Conservation (phyloP, 2,329 filamentous ascomycete genomes). For the Aureobasidium sp. region DNA sequence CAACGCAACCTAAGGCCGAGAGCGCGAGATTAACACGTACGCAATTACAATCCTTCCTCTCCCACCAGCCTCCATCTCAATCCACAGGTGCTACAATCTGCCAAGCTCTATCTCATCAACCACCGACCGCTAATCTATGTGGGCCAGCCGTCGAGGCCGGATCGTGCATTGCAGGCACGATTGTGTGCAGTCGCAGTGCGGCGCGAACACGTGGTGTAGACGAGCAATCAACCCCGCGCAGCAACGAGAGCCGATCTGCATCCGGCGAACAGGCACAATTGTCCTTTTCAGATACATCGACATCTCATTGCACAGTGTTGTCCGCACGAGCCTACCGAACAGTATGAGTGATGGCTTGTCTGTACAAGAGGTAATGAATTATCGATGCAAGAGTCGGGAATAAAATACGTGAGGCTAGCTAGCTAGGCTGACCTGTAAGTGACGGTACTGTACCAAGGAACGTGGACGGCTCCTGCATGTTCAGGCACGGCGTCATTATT, state of each 20-base stretch:
- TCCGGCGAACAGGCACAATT: not conserved
- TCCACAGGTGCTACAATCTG: not conserved
- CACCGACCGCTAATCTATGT: slow-evolving; percentile 1
- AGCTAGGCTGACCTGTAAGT: slow-evolving; percentile 4
- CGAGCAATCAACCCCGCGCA: slow-evolving; percentile 2
- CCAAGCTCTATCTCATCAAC: slow-evolving; percentile 8
- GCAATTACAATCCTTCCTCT: too few species aligned
- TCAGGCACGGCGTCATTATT: too few species aligned
- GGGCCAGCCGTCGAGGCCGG: not conserved
- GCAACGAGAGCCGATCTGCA: not conserved
- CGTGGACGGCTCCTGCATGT: not conserved
- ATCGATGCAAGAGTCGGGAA: not conserved
- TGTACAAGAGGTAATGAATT: slow-evolving; percentile 5
- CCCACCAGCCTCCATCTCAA: not conserved
- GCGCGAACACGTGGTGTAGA: slow-evolving; percentile 10
- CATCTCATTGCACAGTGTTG: too few species aligned
- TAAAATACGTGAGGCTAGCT: slow-evolving; percentile 8
- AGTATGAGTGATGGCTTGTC: not conserved
- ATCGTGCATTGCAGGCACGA: slow-evolving; percentile 1
- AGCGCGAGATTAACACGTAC: not conserved
- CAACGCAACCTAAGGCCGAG: slow-evolving; percentile 5
- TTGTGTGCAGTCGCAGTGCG: slow-evolving; percentile 3
- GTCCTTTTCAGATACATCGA: not conserved
- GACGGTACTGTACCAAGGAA: not conserved
- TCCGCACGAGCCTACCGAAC: too few species aligned